Evolutionary conservation across 2,329 filamentous ascomycete genomes (phyloP).

Genomic region (Cladosporium colombiae): DNA sequence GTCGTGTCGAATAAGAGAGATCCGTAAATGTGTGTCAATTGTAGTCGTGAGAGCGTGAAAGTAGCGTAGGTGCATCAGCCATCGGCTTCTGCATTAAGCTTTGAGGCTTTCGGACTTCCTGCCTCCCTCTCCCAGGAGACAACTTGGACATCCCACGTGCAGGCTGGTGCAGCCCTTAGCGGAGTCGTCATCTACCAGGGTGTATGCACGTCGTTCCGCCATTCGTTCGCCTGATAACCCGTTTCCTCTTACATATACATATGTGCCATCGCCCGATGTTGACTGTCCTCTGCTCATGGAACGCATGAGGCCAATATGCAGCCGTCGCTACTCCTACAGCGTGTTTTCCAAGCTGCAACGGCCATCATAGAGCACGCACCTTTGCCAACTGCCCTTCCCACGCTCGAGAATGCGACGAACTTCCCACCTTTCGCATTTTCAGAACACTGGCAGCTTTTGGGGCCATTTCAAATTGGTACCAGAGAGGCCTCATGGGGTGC

Average conservation of each 20-base stretch:
- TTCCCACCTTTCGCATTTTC: constrained; percentile 9
- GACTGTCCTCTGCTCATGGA: background rate
- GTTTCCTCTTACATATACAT: background rate
- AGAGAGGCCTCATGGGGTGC: constrained; percentile 61
- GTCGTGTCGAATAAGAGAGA: background rate
- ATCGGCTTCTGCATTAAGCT: constrained; percentile 6
- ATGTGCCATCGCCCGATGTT: background rate
- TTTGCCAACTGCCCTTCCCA: background rate
- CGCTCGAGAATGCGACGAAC: background rate
- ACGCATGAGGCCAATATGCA: background rate
- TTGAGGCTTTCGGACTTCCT: constrained; percentile 17
- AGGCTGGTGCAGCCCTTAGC: background rate
- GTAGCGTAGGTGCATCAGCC: background rate
- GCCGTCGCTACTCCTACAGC: background rate
- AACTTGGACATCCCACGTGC: constrained; percentile 4
- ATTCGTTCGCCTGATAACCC: background rate
- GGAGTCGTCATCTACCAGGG: constrained; percentile 15
- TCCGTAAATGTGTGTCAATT: background rate
- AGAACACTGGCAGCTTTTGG: constrained; percentile 53
- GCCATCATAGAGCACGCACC: background rate
- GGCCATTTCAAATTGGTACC: constrained; percentile 61
- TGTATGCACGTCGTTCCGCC: background rate
- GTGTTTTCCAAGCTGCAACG: background rate
- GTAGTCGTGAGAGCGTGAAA: background rate
- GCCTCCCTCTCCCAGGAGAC: constrained; percentile 3